Evolutionary conservation across 139 green algal species (phyloP).

Genomic region (Tetraselmis striata): DNA sequence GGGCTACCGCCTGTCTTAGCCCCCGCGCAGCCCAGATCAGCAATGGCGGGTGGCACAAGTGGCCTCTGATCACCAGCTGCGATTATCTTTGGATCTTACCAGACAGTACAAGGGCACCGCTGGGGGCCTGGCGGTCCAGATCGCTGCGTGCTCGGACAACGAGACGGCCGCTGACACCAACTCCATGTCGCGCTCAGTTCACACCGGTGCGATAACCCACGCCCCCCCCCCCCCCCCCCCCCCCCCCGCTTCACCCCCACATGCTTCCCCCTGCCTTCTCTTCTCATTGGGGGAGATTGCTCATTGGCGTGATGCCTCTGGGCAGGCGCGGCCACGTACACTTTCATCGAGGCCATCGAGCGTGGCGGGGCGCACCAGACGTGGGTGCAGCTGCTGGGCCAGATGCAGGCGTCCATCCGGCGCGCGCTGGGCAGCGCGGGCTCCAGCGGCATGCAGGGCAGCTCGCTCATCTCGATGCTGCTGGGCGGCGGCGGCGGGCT

Average conservation of each 20-base stretch:
- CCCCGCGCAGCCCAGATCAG: no score
- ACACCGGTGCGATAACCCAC: no score
- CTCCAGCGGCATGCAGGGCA: neutral
- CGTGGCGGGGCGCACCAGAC: neutral
- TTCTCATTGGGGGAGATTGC: no score
- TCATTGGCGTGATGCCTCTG: no score
- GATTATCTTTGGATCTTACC: no score
- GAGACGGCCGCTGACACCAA: slow-evolving; percentile 23
- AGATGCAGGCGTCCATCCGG: slow-evolving; percentile 22
- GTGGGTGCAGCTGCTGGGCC: slow-evolving; percentile 6
- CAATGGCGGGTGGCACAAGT: no score
- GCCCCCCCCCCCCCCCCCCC: no score
- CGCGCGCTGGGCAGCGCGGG: neutral
- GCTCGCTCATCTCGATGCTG: neutral
- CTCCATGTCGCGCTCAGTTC: neutral
- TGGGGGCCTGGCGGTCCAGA: slow-evolving; percentile 25
- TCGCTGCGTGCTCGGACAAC: slow-evolving; percentile 23
- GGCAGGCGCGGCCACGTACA: slow-evolving; percentile 31
- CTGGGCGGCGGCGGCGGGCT: neutral
- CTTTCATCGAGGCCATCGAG: slow-evolving; percentile 31
- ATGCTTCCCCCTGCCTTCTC: no score
- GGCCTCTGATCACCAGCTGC: no score
- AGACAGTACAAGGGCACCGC: slow-evolving; percentile 13
- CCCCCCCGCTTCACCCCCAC: no score
- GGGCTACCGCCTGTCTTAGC: no score